Evolutionary conservation across 164 flowering plant species (phyloP).

Genomic region (Paratinospora sagittata): DNA sequence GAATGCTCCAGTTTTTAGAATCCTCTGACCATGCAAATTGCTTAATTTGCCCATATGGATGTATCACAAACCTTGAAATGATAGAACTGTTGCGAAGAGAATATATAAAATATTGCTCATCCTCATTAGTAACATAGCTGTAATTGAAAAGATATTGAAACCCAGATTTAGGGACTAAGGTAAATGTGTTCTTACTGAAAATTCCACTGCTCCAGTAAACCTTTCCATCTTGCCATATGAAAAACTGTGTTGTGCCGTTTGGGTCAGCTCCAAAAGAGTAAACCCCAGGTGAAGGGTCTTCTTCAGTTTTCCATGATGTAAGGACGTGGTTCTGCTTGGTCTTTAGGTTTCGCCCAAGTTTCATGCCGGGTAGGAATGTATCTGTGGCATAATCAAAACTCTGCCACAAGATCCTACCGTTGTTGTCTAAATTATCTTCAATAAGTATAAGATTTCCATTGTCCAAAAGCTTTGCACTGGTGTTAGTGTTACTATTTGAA

Average conservation of each 20-base stretch:
- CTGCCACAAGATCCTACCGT: slow-evolving; percentile 6
- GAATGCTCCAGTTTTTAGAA: background rate
- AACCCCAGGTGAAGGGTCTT: slow-evolving; percentile 3
- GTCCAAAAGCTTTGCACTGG: slow-evolving; percentile 9
- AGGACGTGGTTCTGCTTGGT: slow-evolving; percentile 1
- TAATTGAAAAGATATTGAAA: background rate
- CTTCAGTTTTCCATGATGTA: slow-evolving; percentile 6
- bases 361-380: slow-evolving; percentile 10
- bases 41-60: background rate
- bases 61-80: slow-evolving; percentile 3
- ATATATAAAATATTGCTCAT: slow-evolving; percentile 4
- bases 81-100: background rate
- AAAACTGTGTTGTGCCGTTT: background rate
- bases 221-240: background rate
- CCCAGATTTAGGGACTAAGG: background rate
- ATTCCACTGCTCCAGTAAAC: background rate
- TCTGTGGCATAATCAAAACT: slow-evolving; percentile 11
- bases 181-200: background rate
- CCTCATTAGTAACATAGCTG: background rate
- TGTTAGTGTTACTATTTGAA: background rate
- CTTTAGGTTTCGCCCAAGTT: slow-evolving; percentile 4
- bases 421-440: background rate
- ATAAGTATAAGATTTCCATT: slow-evolving; percentile 4
- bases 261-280: slow-evolving; percentile 9
- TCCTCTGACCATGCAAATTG: background rate